phyloP scores from a whole-genome alignment of 2,329 filamentous ascomycete genomes.

The Beauveria scarabaeidicola region DNA sequence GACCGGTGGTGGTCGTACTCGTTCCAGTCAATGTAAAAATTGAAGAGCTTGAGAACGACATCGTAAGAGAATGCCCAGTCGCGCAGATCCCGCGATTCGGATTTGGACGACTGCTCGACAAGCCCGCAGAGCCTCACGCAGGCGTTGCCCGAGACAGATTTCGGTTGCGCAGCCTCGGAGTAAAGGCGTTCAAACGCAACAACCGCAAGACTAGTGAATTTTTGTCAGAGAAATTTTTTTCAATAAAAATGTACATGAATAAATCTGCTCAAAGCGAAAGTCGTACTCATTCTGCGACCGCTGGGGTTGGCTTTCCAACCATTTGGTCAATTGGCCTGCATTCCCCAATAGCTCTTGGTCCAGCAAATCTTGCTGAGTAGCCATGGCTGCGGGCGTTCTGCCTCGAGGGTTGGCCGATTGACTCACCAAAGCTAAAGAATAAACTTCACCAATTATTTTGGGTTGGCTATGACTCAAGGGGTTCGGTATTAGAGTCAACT shows the following conservation, averaged over 20 bases:
- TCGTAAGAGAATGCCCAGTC: conserved; percentile 43
- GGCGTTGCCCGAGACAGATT: conserved; percentile 46
- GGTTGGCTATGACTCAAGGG: background rate
- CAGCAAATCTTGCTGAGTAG: conserved; percentile 11
- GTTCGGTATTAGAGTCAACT: background rate
- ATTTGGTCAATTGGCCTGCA: conserved; percentile 29
- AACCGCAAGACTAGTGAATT: conserved; percentile 20
- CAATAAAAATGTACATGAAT: background rate
- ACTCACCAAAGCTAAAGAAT: background rate
- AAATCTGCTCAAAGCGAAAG: background rate
- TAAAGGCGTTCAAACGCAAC: conserved; percentile 41
- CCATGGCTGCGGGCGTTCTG: conserved; percentile 14
- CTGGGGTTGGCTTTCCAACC: conserved; percentile 33
- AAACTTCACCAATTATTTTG: background rate
- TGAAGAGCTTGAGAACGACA: conserved; percentile 43
- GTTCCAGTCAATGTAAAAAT: conserved; percentile 59
- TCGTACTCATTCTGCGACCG: conserved; percentile 29
- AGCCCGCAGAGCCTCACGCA: conserved; percentile 53
- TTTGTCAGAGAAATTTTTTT: background rate
- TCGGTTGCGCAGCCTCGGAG: conserved; percentile 41
- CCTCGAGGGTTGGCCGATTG: background rate
- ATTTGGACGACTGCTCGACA: conserved; percentile 50
- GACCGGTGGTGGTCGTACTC: conserved; percentile 57
- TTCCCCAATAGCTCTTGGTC: conserved; percentile 25
- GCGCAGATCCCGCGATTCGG: conserved; percentile 32